Evolutionary conservation across 2,329 filamentous ascomycete genomes (phyloP).

Genomic region (Cytospora paraplurivora): DNA sequence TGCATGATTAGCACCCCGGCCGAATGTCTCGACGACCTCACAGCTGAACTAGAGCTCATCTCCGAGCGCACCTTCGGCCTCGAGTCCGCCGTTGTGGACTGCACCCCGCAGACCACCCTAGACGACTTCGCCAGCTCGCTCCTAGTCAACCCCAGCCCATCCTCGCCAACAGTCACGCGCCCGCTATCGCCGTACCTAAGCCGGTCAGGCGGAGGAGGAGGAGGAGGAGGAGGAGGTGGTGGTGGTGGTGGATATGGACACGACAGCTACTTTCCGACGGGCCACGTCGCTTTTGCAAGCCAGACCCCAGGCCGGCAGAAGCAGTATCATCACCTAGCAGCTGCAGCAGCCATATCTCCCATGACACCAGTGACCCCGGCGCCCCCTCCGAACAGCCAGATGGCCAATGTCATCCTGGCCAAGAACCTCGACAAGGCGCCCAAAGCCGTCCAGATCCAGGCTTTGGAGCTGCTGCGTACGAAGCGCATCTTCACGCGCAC

Average conservation of each 20-base stretch:
- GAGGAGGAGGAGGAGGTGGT: neutral
- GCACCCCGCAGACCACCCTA: constrained; percentile 70
- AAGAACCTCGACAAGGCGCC: constrained; percentile 75
- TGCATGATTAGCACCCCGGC: constrained; percentile 79
- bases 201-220: constrained; percentile 6
- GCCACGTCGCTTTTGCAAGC: constrained; percentile 12
- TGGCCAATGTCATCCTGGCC: constrained; percentile 82
- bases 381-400: constrained; percentile 41
- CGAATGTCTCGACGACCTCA: constrained; percentile 65
- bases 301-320: constrained; percentile 9
- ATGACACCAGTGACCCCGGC: constrained; percentile 32
- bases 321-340: neutral
- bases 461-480: constrained; percentile 74
- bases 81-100: constrained; percentile 69
- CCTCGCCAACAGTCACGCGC: constrained; percentile 35
- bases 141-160: constrained; percentile 53
- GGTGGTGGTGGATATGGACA: neutral
- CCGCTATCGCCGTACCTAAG: constrained; percentile 29
- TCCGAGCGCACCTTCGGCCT: constrained; percentile 73
- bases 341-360: constrained; percentile 29
- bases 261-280: constrained; percentile 34
- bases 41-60: constrained; percentile 72
- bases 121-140: constrained; percentile 79
- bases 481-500: constrained; percentile 76
- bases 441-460: constrained; percentile 82